A percentile compares a stretch with the other conserved stretches of the same genome.
Conservation (phyloP, 2,329 filamentous ascomycete species). For the Teratosphaeriaceae sp. region DNA sequence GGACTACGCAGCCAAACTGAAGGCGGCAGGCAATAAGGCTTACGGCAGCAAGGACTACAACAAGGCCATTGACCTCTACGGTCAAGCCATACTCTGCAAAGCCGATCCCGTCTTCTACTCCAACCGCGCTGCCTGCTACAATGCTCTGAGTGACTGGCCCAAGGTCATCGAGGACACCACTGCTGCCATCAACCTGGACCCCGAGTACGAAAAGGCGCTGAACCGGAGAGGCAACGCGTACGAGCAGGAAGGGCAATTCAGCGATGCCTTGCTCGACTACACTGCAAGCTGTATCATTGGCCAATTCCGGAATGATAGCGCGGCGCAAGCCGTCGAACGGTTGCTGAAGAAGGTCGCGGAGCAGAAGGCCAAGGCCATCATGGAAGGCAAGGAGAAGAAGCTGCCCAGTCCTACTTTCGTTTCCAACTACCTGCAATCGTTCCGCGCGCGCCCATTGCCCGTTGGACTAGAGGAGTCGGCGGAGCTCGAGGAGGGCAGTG, state of each 20-base stretch:
- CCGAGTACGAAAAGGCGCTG: slow-evolving; percentile 93
- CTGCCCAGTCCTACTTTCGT: slow-evolving; percentile 95
- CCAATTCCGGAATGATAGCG: slow-evolving; percentile 85
- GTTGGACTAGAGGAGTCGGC: slow-evolving; percentile 72
- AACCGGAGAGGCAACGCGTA: slow-evolving; percentile 96
- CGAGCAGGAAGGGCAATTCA: slow-evolving; percentile 84
- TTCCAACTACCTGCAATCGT: slow-evolving; percentile 98
- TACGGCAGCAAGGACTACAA: slow-evolving; percentile 93
- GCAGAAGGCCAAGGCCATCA: slow-evolving; percentile 83
- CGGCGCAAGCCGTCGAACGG: slow-evolving; percentile 83
- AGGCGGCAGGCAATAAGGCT: slow-evolving; percentile 92
- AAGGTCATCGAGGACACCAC: slow-evolving; percentile 97
- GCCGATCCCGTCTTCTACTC: slow-evolving; percentile 98
- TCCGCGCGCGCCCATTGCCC: slow-evolving; percentile 75
- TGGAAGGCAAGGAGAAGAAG: slow-evolving; percentile 72
- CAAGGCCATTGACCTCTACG: slow-evolving; percentile 89
- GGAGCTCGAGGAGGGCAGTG: slow-evolving; percentile 71
- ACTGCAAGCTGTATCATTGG: slow-evolving; percentile 99
- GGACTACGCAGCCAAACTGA: slow-evolving; percentile 82
- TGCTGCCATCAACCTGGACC: slow-evolving; percentile 86
- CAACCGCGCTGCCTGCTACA: slow-evolving; percentile 96
- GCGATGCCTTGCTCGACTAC: slow-evolving; percentile 93
- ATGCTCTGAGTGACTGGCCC: slow-evolving; percentile 86
- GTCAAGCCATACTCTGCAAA: slow-evolving; percentile 93
- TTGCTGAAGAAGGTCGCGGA: slow-evolving; percentile 96